phyloP scores from a whole-genome alignment of 2,329 filamentous ascomycete genomes.

The Arthrobotrys sinensis region DNA sequence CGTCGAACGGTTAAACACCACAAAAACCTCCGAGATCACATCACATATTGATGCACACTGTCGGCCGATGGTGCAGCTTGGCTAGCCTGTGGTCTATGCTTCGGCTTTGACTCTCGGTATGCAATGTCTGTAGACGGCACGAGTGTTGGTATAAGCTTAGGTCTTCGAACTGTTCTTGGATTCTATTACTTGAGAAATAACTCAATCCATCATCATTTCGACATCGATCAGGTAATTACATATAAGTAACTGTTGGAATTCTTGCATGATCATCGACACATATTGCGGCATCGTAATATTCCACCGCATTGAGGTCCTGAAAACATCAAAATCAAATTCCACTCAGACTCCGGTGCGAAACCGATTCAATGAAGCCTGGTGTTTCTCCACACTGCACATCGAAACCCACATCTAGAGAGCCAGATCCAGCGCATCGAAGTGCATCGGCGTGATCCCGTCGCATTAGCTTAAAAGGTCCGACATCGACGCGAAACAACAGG shows the following conservation, averaged over 20 bases:
- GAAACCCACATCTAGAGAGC: constrained; percentile 11
- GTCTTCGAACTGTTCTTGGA: background rate
- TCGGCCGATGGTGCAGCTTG: background rate
- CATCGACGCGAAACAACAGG: constrained; percentile 45
- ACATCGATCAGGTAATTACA: background rate
- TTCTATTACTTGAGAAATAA: constrained; percentile 35
- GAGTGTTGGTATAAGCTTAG: background rate
- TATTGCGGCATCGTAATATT: constrained; percentile 1
- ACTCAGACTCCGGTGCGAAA: constrained; percentile 8
- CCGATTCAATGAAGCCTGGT: background rate
- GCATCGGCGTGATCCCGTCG: constrained; percentile 47
- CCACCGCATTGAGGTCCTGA: background rate
- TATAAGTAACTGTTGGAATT: background rate
- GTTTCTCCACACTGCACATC: constrained; percentile 9
- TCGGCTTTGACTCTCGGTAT: constrained; percentile 21
- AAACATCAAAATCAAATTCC: constrained; percentile 16
- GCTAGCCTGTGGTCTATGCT: background rate
- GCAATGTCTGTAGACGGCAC: background rate
- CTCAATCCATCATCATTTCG: background rate
- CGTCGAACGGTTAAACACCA: constrained; percentile 10
- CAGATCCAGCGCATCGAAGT: constrained; percentile 21
- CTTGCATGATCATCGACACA: constrained; percentile 4
- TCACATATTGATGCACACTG: constrained; percentile 13
- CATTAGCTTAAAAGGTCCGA: constrained; percentile 43
- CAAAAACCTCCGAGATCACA: constrained; percentile 19